Percentiles rank a stretch among this genome's conserved stretches.
Evolutionary conservation across 2,329 filamentous ascomycete species (phyloP).

Genomic region (Penicillium digitatum): DNA sequence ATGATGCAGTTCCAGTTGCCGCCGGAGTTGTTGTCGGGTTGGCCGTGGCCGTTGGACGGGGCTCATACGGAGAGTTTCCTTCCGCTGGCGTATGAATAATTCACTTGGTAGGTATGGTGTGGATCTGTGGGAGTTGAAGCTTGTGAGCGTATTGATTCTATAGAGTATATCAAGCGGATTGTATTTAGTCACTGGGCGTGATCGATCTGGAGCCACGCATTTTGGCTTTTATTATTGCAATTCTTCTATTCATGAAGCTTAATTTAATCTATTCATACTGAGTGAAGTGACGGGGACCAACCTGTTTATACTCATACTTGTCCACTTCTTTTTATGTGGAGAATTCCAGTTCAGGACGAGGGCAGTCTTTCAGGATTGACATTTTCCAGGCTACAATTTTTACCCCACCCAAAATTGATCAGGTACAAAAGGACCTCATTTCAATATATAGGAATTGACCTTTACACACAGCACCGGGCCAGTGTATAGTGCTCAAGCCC

Average conservation of each 20-base stretch:
- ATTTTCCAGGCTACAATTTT: no score
- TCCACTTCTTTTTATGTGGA: not conserved
- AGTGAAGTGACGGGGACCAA: not conserved
- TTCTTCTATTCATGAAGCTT: no score
- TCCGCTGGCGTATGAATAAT: constrained; percentile 24
- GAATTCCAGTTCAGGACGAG: not conserved
- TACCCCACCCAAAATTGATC: not conserved
- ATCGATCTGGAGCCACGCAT: not conserved
- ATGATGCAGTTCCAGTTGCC: constrained; percentile 41
- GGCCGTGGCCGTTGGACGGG: constrained; percentile 38
- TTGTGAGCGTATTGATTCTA: not conserved
- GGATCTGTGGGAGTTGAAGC: not conserved
- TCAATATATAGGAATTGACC: no score
- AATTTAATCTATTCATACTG: not conserved
- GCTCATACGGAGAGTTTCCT: constrained; percentile 22
- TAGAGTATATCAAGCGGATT: constrained; percentile 2
- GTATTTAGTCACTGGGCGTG: not conserved
- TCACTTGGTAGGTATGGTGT: not conserved
- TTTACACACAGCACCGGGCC: not conserved
- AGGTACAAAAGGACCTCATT: not conserved
- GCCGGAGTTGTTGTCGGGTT: constrained; percentile 40
- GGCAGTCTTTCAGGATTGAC: no score
- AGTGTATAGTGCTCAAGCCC: not conserved
- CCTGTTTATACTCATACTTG: not conserved
- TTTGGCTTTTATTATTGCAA: not conserved